Conservation (phyloP, 2,329 filamentous ascomycete species). For the Monosporascus sp. region DNA sequence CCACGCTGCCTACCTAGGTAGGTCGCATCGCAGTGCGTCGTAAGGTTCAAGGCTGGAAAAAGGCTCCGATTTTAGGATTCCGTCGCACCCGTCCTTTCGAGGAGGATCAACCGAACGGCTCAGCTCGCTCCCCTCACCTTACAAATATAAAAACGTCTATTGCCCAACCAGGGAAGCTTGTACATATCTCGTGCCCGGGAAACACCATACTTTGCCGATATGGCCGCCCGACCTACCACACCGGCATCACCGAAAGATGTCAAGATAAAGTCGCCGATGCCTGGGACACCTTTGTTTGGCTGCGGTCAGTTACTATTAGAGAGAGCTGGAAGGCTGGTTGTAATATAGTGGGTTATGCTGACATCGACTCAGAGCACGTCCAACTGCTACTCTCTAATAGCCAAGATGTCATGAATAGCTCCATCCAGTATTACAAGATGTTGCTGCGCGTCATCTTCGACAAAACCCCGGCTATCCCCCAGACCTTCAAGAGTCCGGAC, state of each 20-base stretch:
- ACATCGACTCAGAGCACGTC: slow-evolving; percentile 57
- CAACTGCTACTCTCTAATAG: slow-evolving; percentile 58
- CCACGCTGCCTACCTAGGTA: too few species aligned
- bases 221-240: slow-evolving; percentile 26
- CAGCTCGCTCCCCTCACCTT: too few species aligned
- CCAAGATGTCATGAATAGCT: slow-evolving; percentile 61
- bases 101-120: too few species aligned
- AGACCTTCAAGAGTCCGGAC: slow-evolving; percentile 56
- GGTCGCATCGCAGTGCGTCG: too few species aligned
- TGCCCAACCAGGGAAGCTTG: neutral
- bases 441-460: slow-evolving; percentile 68
- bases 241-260: slow-evolving; percentile 41
- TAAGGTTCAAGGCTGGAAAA: too few species aligned
- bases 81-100: too few species aligned
- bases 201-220: slow-evolving; percentile 6
- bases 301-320: slow-evolving; percentile 47
- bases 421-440: slow-evolving; percentile 66
- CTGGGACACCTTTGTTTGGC: slow-evolving; percentile 56
- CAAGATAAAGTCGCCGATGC: slow-evolving; percentile 54
- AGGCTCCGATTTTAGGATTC: too few species aligned
- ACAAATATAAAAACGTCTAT: too few species aligned
- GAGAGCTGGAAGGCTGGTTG: slow-evolving; percentile 1
- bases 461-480: slow-evolving; percentile 56
- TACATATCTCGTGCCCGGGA: neutral
- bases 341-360: slow-evolving; percentile 14